Percentiles rank a stretch among this genome's conserved stretches.
Evolutionary conservation across 192 early-diverging fungal genomes (phyloP).

Genomic region (Coemansia umbellata): DNA sequence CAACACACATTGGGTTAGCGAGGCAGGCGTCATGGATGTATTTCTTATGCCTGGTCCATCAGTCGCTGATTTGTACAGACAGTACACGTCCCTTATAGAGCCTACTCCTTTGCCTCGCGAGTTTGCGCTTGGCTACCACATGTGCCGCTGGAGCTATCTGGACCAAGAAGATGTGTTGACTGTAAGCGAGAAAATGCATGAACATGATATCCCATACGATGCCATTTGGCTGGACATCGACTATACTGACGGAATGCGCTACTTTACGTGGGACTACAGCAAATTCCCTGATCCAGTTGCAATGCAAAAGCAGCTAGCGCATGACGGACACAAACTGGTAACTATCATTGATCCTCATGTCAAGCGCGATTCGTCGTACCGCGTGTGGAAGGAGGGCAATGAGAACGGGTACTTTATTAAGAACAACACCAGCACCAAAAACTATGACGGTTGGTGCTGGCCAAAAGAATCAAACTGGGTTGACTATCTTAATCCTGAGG

Average conservation of each 20-base stretch:
- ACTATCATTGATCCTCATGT: constrained; percentile 97
- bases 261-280: constrained; percentile 92
- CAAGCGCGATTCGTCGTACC: constrained; percentile 76
- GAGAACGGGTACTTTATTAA: constrained; percentile 76
- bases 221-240: constrained; percentile 99
- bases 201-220: constrained; percentile 91
- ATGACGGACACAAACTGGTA: constrained; percentile 78
- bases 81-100: constrained; percentile 78
- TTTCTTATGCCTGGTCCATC: constrained; percentile 79
- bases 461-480: constrained; percentile 89
- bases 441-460: constrained; percentile 99
- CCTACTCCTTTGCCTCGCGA: constrained; percentile 76
- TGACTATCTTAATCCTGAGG: constrained; percentile 81
- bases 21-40: constrained; percentile 86
- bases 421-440: constrained; percentile 59
- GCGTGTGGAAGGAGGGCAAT: constrained; percentile 74
- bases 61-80: constrained; percentile 61
- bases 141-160: constrained; percentile 98
- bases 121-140: constrained; percentile 93
- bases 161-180: constrained; percentile 82
- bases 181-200: constrained; percentile 86
- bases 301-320: constrained; percentile 76
- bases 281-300: constrained; percentile 86
- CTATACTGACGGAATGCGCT: constrained; percentile 96
- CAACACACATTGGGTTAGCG: constrained; percentile 89